Conservation (phyloP, 148 eudicot species). For the Amaranthus palmeri region DNA sequence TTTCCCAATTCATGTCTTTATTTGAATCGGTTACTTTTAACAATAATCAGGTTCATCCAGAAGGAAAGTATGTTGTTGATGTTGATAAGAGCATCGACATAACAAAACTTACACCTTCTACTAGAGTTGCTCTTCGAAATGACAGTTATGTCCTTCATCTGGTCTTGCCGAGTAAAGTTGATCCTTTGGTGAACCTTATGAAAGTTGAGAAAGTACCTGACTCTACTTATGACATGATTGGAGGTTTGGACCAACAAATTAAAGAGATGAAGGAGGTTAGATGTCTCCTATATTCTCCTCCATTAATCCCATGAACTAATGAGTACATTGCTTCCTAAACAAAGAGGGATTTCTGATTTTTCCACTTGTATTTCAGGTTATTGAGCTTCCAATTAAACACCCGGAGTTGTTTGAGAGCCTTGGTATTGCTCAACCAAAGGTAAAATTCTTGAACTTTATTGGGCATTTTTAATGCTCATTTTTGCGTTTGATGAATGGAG, state of each 20-base stretch:
- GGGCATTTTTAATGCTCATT: not conserved
- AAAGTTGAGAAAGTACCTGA: conserved; percentile 85
- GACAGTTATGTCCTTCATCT: conserved; percentile 75
- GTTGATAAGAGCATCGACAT: conserved; percentile 68
- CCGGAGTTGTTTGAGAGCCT: conserved; percentile 71
- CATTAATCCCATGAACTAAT: not conserved
- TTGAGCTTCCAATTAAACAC: conserved; percentile 63
- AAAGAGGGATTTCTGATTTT: not conserved
- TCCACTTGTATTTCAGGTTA: conserved; percentile 39
- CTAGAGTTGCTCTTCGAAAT: conserved; percentile 66
- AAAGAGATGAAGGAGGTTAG: conserved; percentile 83
- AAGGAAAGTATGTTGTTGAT: conserved; percentile 73
- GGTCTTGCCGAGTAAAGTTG: conserved; percentile 64
- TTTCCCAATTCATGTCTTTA: too few species aligned
- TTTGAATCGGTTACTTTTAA: not conserved
- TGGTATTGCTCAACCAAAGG: conserved; percentile 73
- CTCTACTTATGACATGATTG: conserved; percentile 78
- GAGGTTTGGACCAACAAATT: conserved; percentile 76
- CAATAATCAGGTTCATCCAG: conserved; percentile 56
- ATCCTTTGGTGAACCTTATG: conserved; percentile 75
- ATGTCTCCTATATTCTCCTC: not conserved
- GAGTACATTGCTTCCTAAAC: not conserved
- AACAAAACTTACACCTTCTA: conserved; percentile 62
- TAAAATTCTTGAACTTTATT: conserved; percentile 13
- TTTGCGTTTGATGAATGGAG: too few species aligned